phyloP scores from a whole-genome alignment of 2,329 filamentous ascomycete species.

The Exophiala mesophila region DNA sequence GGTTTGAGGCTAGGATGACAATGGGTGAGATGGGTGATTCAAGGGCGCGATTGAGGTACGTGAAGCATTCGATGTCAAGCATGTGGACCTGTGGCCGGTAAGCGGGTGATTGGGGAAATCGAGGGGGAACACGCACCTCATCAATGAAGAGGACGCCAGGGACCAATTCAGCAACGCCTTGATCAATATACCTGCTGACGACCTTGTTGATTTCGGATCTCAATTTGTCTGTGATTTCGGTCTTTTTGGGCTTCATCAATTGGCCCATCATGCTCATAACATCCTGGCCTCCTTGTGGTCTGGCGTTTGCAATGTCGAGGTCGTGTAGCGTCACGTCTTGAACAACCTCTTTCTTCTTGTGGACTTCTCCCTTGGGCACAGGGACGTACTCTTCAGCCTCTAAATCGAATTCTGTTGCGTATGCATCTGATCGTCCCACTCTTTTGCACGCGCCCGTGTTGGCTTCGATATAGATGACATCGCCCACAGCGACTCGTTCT shows the following conservation, averaged over 20 bases:
- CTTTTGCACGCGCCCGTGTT: slow-evolving; percentile 98
- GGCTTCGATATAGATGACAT: slow-evolving; percentile 98
- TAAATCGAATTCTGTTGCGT: slow-evolving; percentile 96
- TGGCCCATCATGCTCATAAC: slow-evolving; percentile 99
- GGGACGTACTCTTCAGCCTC: slow-evolving; percentile 99
- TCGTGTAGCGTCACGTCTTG: slow-evolving; percentile 98
- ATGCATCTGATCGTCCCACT: slow-evolving; percentile 91
- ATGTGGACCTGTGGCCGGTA: slow-evolving; percentile 72
- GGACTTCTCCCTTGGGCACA: slow-evolving; percentile 96
- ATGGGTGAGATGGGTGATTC: slow-evolving; percentile 94
- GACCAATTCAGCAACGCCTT: slow-evolving; percentile 95
- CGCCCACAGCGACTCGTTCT: slow-evolving; percentile 90
- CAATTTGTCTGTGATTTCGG: slow-evolving; percentile 97
- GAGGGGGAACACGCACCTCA: slow-evolving; percentile 58
- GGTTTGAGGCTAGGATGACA: slow-evolving; percentile 94
- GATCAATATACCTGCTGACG: slow-evolving; percentile 97
- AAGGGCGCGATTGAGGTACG: slow-evolving; percentile 95
- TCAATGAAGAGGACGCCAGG: slow-evolving; percentile 98
- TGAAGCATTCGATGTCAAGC: slow-evolving; percentile 99
- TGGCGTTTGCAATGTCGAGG: slow-evolving; percentile 88
- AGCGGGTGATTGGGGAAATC: slow-evolving; percentile 6
- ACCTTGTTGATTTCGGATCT: slow-evolving; percentile 97
- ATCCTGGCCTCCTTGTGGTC: slow-evolving; percentile 94
- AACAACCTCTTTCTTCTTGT: slow-evolving; percentile 99
- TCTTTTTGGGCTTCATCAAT: slow-evolving; percentile 99